Conservation (phyloP, 192 early-diverging fungal species). For the Coemansia sp. region DNA sequence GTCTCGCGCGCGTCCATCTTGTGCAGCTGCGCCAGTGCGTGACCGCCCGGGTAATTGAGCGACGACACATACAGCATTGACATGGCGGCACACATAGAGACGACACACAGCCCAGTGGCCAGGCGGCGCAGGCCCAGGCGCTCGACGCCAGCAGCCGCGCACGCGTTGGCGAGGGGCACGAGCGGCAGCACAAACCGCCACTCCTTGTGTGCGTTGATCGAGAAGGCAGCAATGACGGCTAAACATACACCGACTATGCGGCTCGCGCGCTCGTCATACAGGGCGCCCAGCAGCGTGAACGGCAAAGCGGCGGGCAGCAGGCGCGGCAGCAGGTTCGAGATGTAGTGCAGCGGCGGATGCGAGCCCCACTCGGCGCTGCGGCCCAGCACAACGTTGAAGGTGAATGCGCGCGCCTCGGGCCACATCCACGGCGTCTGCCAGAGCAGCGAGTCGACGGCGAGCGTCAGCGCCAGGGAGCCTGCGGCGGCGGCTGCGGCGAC, state of each 20-base stretch:
- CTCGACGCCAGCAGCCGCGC: conserved; percentile 57
- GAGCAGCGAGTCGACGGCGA: conserved; percentile 60
- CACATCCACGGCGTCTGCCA: conserved; percentile 58
- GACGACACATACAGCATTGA: conserved; percentile 58
- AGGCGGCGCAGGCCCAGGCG: conserved; percentile 1
- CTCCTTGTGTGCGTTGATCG: conserved; percentile 87
- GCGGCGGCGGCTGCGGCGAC: not conserved
- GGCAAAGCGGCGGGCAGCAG: conserved; percentile 71
- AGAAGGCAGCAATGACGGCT: conserved; percentile 63
- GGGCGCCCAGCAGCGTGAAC: conserved; percentile 53
- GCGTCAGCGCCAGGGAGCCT: conserved; percentile 28
- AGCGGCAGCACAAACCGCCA: conserved; percentile 90
- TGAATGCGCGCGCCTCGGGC: conserved; percentile 63
- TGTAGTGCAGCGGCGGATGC: conserved; percentile 70
- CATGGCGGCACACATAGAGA: conserved; percentile 3
- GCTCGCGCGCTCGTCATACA: conserved; percentile 47
- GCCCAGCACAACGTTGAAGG: conserved; percentile 60
- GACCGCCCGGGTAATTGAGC: conserved; percentile 88
- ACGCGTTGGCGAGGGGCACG: conserved; percentile 75
- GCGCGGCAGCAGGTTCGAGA: conserved; percentile 66
- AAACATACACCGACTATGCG: conserved; percentile 55
- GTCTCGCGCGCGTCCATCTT: conserved; percentile 30
- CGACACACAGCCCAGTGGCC: conserved; percentile 17
- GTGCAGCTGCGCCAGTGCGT: conserved; percentile 67
- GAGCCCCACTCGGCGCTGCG: conserved; percentile 44